Base-by-base conservation (phyloP, 208 protist species). In the Endotrypanum monterogeii region DNA sequence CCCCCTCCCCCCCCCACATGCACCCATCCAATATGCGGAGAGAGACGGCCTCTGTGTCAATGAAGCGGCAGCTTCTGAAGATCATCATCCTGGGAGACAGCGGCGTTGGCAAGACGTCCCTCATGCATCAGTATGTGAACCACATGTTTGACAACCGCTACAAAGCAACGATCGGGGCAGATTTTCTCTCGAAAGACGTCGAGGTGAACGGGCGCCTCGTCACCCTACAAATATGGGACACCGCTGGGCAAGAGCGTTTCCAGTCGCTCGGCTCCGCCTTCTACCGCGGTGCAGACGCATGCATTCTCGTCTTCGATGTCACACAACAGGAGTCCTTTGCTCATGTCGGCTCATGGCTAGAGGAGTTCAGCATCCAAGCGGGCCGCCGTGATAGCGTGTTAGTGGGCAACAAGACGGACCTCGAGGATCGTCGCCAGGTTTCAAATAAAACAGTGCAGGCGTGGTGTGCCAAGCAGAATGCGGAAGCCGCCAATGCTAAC, bases 101-200 rank as follows among this genome's bases (percentile, higher is more conserved):
- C 62, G 95, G 95, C 25, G 93, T 97, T 11, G 95, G 95, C 30
- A 98, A 98, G 79, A 98, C 94, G 9, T 95, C 91, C 25, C 74
- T 98, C 7, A 96, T 98, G 93, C 83, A 97, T 79, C 95, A 94
- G 67, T 98, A 94, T 72, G 92, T 97, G 8, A 94, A 89, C 80
- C 86, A 93, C 67, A 95, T 89, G 67, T 98, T 98, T 75, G 90
- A 96, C 74, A 97, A 85, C 74, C 95, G 99, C 76, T 99, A 99
- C 86, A 99, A 99, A 90, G 98, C 99, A 23, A 99, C 99, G 56
- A 99, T 99, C 82, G 99, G 99, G 30, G 99, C 99, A 23, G 99
- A 99, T 83, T 99, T 99, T 83, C 91, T 99, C 39, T 99, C 98
- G 0, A 99, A 98, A 79, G 98, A 99, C 60, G 80, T 99, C 23